phyloP scores from a whole-genome alignment of 371 early-diverging fungal genomes.

The Mucor irregularis region DNA sequence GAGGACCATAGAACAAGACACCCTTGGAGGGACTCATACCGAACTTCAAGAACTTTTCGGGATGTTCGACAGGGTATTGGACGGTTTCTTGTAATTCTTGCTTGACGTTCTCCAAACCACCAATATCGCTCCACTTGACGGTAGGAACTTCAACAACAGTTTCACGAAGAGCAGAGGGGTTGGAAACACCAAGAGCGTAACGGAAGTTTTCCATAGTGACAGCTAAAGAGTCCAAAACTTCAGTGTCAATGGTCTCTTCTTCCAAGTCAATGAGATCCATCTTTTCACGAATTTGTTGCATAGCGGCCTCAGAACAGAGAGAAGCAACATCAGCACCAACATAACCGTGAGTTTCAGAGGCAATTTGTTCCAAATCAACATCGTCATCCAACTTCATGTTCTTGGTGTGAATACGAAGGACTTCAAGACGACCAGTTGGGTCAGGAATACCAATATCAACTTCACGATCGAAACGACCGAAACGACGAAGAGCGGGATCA shows the following conservation, averaged over 20 bases:
- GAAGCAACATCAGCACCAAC: conserved; percentile 99
- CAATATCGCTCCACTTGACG: conserved; percentile 98
- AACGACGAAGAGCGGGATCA: conserved; percentile 99
- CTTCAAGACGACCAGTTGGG: conserved; percentile 98
- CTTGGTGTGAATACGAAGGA: conserved; percentile 99
- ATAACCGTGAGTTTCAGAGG: conserved; percentile 98
- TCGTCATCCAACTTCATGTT: conserved; percentile 99
- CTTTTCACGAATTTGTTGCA: conserved; percentile 99
- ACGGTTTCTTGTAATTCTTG: conserved; percentile 99
- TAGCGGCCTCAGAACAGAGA: conserved; percentile 99
- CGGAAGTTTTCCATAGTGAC: conserved; percentile 99
- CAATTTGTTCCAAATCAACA: conserved; percentile 98
- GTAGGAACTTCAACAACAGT: conserved; percentile 99
- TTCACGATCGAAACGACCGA: conserved; percentile 99
- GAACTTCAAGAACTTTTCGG: conserved; percentile 99
- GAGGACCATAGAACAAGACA: conserved; percentile 99
- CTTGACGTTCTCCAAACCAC: conserved; percentile 99
- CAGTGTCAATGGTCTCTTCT: conserved; percentile 98
- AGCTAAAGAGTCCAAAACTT: conserved; percentile 95
- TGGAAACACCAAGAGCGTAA: conserved; percentile 95
- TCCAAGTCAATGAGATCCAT: conserved; percentile 99
- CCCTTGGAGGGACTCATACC: conserved; percentile 99
- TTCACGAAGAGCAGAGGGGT: conserved; percentile 99
- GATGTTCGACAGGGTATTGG: conserved; percentile 99
- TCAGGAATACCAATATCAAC: conserved; percentile 99